Conservation (phyloP, 2,329 filamentous ascomycete species). For the Colletotrichum camelliae region DNA sequence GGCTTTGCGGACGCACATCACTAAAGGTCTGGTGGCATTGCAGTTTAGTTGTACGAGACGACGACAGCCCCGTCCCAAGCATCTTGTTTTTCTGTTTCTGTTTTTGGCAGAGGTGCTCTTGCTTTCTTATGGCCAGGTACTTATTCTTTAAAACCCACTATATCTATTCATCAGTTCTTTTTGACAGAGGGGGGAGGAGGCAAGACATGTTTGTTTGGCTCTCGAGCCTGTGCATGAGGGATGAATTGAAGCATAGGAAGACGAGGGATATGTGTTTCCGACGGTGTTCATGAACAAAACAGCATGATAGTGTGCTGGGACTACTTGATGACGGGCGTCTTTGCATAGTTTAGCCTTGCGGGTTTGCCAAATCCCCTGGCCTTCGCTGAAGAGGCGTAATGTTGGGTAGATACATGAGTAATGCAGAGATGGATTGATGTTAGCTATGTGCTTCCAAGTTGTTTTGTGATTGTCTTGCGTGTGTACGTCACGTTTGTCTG, state of each 20-base stretch:
- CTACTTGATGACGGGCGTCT: slow-evolving; percentile 9
- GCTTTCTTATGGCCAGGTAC: neutral
- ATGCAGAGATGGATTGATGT: slow-evolving; percentile 20
- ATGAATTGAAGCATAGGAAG: neutral
- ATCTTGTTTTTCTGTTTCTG: neutral
- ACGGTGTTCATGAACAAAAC: slow-evolving; percentile 6
- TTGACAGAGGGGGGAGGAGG: neutral
- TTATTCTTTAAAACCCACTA: neutral
- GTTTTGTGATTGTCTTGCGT: neutral
- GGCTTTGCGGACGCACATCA: neutral
- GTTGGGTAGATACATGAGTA: slow-evolving; percentile 22
- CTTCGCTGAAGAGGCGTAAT: neutral
- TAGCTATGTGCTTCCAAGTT: neutral
- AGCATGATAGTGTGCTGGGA: neutral
- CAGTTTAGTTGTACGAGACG: neutral
- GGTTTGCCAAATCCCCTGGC: neutral
- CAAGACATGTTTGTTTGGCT: neutral
- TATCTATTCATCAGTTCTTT: neutral
- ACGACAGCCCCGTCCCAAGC: neutral
- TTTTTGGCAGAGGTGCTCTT: neutral
- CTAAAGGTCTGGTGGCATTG: neutral
- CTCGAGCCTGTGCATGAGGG: neutral
- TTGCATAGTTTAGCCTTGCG: slow-evolving; percentile 3
- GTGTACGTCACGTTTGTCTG: neutral
- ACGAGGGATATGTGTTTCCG: neutral